Evolutionary conservation across 225 moss, liverwort and hornwort genomes (phyloP).

Genomic region (Lunularia cruciata): DNA sequence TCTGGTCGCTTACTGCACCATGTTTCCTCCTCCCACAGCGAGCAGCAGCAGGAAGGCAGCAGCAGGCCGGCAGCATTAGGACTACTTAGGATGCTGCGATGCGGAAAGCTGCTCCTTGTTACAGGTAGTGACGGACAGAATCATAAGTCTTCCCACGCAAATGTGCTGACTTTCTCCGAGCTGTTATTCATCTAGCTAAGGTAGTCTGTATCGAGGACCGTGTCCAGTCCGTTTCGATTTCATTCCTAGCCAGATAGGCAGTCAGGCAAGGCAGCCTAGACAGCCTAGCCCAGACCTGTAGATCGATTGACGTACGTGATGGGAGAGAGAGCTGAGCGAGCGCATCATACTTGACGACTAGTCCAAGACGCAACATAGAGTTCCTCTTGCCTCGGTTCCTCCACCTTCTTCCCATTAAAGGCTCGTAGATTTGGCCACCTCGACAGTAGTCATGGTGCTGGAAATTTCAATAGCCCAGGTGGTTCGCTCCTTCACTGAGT

Average conservation of each 20-base stretch:
- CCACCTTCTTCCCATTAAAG: background rate
- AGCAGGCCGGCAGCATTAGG: background rate
- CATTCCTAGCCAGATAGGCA: background rate
- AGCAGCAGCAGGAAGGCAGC: background rate
- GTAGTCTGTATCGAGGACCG: background rate
- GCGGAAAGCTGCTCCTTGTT: background rate
- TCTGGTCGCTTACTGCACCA: background rate
- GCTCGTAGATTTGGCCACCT: background rate
- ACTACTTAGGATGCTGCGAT: background rate
- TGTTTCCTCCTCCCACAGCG: too few species aligned
- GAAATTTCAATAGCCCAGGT: constrained; percentile 6
- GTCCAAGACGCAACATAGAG: background rate
- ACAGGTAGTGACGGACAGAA: background rate
- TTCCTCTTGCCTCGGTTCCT: background rate
- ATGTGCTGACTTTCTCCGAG: background rate
- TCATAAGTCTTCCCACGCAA: too few species aligned
- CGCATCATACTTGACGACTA: constrained; percentile 20
- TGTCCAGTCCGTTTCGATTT: background rate
- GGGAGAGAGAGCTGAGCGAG: background rate
- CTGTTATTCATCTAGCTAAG: background rate
- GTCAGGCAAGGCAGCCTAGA: background rate
- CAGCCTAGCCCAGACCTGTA: background rate
- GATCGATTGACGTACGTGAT: background rate
- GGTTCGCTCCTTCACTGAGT: constrained; percentile 10
- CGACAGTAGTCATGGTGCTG: constrained; percentile 23